These are phyloP conservation scores for Phytophthora europaea DNA, from an alignment of 352 stramenopile species.

Conservation along the genomic window DNA sequence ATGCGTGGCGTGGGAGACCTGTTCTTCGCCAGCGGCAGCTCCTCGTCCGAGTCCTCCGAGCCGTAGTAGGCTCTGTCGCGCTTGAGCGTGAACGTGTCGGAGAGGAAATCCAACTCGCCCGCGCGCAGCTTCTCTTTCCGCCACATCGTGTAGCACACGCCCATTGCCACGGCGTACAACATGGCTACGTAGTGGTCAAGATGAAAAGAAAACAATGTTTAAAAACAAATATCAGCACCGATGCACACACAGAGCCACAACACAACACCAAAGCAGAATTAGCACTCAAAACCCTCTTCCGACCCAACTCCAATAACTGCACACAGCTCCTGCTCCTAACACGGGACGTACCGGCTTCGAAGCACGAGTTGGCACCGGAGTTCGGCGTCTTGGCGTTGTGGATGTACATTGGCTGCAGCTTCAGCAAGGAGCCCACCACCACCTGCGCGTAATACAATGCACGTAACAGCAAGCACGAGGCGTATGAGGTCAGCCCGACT, in stretches of 20 bases:
- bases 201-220: not conserved
- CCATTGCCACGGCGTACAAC: constrained; percentile 63
- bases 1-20: constrained; percentile 61
- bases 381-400: constrained; percentile 78
- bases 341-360: constrained; percentile 71
- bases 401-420: constrained; percentile 81
- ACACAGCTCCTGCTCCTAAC: not conserved
- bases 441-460: constrained; percentile 41
- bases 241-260: constrained; percentile 9
- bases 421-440: constrained; percentile 75
- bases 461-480: constrained; percentile 10
- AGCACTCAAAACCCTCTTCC: not conserved
- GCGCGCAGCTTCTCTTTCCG: constrained; percentile 59
- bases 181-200: constrained; percentile 34
- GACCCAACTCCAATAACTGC: not conserved
- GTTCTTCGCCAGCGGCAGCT: constrained; percentile 72
- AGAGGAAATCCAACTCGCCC: constrained; percentile 52
- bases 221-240: not conserved
- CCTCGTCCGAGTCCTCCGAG: constrained; percentile 78
- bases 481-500: not conserved
- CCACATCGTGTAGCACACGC: constrained; percentile 67
- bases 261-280: constrained; percentile 15
- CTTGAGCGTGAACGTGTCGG: constrained; percentile 54
- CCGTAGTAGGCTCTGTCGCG: constrained; percentile 70
- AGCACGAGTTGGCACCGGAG: constrained; percentile 77